Conservation (phyloP, 2,329 filamentous ascomycete species). For the Alternaria consortialis region DNA sequence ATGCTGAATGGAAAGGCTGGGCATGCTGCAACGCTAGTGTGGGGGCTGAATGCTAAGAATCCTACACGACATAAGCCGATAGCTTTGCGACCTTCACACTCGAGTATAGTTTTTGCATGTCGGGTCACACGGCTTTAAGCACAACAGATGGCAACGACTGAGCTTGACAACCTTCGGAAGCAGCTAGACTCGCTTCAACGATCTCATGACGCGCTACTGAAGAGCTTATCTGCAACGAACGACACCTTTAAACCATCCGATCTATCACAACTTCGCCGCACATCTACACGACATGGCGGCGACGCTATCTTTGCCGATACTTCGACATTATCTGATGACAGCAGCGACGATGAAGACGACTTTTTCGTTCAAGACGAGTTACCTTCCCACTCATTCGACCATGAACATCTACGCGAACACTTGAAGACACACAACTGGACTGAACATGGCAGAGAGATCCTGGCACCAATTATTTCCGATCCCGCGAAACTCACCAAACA, state of each 20-base stretch:
- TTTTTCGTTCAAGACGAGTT: conserved; percentile 53
- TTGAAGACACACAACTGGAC: conserved; percentile 56
- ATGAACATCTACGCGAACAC: conserved; percentile 57
- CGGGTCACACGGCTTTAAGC: background rate
- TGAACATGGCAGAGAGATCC: conserved; percentile 51
- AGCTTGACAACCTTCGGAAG: conserved; percentile 45
- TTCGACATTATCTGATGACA: conserved; percentile 48
- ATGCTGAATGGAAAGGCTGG: conserved; percentile 27
- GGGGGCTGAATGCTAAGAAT: conserved; percentile 21
- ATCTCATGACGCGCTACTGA: conserved; percentile 44
- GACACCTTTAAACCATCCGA: conserved; percentile 39
- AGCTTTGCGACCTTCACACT: background rate
- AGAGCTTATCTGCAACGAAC: conserved; percentile 40
- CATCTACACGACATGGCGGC: conserved; percentile 31
- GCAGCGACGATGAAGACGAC: conserved; percentile 48
- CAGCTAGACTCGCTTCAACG: conserved; percentile 45
- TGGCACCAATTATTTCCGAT: conserved; percentile 57
- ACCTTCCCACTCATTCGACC: conserved; percentile 51
- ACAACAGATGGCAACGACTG: conserved; percentile 36
- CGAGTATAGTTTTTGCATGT: background rate
- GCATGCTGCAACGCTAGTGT: conserved; percentile 28
- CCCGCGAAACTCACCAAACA: conserved; percentile 55
- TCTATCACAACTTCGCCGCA: conserved; percentile 31
- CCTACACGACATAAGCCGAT: conserved; percentile 12
- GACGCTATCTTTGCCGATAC: conserved; percentile 44